These are phyloP conservation scores for Boletellus ananiceps DNA, from an alignment of 768 basidiomycete species.

Conservation along the genomic window DNA sequence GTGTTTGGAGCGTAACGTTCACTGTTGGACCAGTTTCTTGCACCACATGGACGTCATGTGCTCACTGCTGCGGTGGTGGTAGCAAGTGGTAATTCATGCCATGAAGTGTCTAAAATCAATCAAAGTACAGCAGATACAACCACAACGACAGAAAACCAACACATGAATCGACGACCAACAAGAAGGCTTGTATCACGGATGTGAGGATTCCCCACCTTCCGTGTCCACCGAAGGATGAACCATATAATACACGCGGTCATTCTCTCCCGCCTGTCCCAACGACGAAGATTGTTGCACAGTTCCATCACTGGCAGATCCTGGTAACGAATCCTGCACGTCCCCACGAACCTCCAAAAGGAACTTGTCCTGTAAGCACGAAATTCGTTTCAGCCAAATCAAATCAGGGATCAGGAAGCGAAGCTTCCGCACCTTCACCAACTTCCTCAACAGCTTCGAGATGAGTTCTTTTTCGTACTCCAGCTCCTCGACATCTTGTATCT, in stretches of 20 bases:
- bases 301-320: conserved; percentile 56
- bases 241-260: conserved; percentile 78
- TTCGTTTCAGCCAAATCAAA: neutral
- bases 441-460: conserved; percentile 81
- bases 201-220: conserved; percentile 43
- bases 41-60: conserved; percentile 2
- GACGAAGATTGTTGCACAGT: conserved; percentile 45
- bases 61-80: neutral
- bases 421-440: conserved; percentile 76
- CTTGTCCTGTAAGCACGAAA: conserved; percentile 52
- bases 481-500: conserved; percentile 79
- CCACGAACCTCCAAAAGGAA: conserved; percentile 81
- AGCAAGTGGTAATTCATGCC: neutral
- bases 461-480: conserved; percentile 89
- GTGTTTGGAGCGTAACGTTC: neutral
- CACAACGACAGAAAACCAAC: conserved; percentile 5
- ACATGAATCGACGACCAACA: conserved; percentile 7
- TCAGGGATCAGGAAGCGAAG: neutral
- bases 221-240: conserved; percentile 86
- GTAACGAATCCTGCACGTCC: conserved; percentile 76
- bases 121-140: conserved; percentile 5
- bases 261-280: conserved; percentile 47
- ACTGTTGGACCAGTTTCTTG: neutral
- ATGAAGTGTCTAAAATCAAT: neutral
- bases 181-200: conserved; percentile 13